Evolutionary conservation across 768 basidiomycete genomes (phyloP), one percentile per base, ranked within the genome.

Genomic region (Leccinum obscurum): DNA sequence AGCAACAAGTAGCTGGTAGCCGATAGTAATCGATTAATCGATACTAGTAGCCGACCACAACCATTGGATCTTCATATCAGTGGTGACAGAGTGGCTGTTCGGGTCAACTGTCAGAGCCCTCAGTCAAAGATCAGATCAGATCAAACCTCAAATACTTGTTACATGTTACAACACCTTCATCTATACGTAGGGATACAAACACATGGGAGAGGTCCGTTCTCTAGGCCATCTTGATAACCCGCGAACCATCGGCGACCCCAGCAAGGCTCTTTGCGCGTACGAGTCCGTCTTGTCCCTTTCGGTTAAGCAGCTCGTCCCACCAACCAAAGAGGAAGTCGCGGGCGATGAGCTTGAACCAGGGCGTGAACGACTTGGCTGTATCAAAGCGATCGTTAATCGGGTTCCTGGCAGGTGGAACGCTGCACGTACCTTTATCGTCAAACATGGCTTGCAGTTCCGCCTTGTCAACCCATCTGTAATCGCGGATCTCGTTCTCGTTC

Each of bases 331-430:
- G 81, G 76, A 96, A 96, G 72, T 98, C 94, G 4, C 95, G 86
- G 2, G 94, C 95, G 69, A 99, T 98, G 30, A 98, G 86, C 75
- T 95, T 93, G 86, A 99, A 99, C 97, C 97, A 99, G 0, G 97
- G 97, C 7, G 97, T 99, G 75, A 99, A 99, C 2, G 83, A 85
- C 73, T 92, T 92, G 58, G 76, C 93, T 96, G 67, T 6, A 8
- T 59, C 20, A 22, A 39, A 60, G 57, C 24, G 28, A 32, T 48
- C 35, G 15, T 57, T 28, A 20, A 50, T 34, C 34, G 30, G 6
- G 34, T 60, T 56, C 22, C 57, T 34, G 37, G 20, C 17, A 55
- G 20, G n/a, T 49, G 50, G 61, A 62, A 30, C 39, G 41, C 35
- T 0, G 54, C 34, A 69, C 81, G 69, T 74, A 94, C 95, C 78